phyloP scores from a whole-genome alignment of 495 filamentous ascomycete species.

The Penicillium soppii region DNA sequence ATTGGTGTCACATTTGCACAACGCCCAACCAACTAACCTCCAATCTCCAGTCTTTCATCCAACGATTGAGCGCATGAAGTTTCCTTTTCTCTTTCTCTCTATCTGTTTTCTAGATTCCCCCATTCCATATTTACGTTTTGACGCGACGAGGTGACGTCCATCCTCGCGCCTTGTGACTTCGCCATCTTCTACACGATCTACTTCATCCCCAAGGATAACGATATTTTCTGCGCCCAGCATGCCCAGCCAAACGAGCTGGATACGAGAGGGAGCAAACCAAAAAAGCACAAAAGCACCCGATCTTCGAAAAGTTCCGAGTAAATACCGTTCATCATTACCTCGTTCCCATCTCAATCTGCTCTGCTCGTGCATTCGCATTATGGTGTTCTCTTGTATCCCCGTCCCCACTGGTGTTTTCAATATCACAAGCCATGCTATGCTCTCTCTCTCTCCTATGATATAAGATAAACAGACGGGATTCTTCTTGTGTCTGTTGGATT shows the following conservation, averaged over 20 bases:
- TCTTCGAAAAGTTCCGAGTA: constrained; percentile 6
- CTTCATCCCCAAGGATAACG: background rate
- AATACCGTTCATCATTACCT: constrained; percentile 1
- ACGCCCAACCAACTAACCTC: constrained; percentile 4
- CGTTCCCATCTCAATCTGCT: background rate
- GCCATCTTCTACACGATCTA: constrained; percentile 10
- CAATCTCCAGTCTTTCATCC: constrained; percentile 42
- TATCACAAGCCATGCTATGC: too few relatives aligned
- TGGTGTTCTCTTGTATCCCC: constrained; percentile 3
- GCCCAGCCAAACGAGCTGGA: background rate
- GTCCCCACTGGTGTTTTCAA: background rate
- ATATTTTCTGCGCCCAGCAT: background rate
- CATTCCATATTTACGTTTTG: constrained; percentile 30
- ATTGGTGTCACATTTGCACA: background rate
- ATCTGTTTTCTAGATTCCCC: constrained; percentile 45
- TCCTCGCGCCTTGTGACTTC: constrained; percentile 15
- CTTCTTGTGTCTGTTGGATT: background rate
- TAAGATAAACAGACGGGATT: background rate
- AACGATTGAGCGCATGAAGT: constrained; percentile 47
- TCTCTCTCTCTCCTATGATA: background rate
- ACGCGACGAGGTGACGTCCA: constrained; percentile 23
- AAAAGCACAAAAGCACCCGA: constrained; percentile 6
- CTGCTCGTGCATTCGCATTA: constrained; percentile 11
- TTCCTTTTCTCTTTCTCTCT: constrained; percentile 22
- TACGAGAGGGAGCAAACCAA: constrained; percentile 1